A percentile compares a stretch with the other conserved stretches of the same genome.
Evolutionary conservation across 202 grass and related monocot genomes (phyloP).

Genomic region (Schoenoplectus triqueter): DNA sequence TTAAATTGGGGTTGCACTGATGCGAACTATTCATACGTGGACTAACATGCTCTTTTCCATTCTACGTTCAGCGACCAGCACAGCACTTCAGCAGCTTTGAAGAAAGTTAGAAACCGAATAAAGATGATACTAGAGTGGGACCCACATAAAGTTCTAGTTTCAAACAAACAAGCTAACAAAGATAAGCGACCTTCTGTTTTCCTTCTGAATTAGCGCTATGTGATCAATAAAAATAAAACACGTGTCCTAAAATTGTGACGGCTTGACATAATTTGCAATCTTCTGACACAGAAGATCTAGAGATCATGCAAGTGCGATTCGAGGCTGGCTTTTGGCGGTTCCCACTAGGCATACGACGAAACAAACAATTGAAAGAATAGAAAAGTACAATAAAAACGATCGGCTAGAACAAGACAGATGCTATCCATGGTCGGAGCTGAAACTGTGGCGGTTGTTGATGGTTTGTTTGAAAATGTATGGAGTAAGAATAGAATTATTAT

Average conservation of each 20-base stretch:
- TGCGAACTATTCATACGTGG: too few relatives aligned
- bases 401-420: background rate
- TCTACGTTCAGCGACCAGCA: background rate
- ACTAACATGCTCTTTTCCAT: background rate
- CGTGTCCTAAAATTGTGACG: background rate
- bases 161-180: background rate
- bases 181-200: background rate
- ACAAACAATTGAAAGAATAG: background rate
- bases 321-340: background rate
- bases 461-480: too few relatives aligned
- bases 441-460: background rate
- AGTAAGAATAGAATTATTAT: too few relatives aligned
- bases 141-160: background rate
- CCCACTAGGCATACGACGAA: background rate
- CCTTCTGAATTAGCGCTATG: background rate
- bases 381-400: background rate
- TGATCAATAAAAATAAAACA: background rate
- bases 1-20: background rate
- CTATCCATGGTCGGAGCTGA: background rate
- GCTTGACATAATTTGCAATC: background rate
- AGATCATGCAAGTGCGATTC: constrained; percentile 2
- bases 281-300: background rate
- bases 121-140: background rate
- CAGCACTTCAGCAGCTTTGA: constrained; percentile 4
- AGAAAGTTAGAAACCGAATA: constrained; percentile 12